Percentiles rank a stretch among this genome's conserved stretches.
Conservation (phyloP, 208 protist species). For the Trichomonas tenax region DNA sequence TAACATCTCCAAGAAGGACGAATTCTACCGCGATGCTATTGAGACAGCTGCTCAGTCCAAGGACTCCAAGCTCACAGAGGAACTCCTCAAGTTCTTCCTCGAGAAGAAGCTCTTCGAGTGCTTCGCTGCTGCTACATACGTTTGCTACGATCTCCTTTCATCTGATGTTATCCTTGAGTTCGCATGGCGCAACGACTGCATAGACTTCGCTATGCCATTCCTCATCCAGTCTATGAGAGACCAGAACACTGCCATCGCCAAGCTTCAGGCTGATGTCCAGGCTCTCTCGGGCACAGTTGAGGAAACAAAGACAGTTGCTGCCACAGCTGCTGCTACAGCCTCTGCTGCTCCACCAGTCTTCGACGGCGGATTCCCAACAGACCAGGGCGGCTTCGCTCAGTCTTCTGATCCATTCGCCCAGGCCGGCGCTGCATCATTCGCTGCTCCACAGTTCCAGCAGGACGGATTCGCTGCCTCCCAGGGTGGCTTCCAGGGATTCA, state of each 20-base stretch:
- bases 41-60: constrained; percentile 79
- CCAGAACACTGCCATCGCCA: constrained; percentile 63
- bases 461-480: background rate
- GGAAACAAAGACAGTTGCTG: background rate
- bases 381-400: background rate
- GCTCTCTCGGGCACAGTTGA: background rate
- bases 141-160: constrained; percentile 82
- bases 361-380: background rate
- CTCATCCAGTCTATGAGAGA: constrained; percentile 85
- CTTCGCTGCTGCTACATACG: constrained; percentile 53
- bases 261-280: constrained; percentile 39
- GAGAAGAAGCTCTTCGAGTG: constrained; percentile 55
- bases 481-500: background rate
- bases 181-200: constrained; percentile 85
- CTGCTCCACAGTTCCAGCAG: background rate
- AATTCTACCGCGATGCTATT: constrained; percentile 91
- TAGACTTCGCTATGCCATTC: constrained; percentile 95
- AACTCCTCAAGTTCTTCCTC: constrained; percentile 89
- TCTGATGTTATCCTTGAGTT: constrained; percentile 81
- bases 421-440: background rate
- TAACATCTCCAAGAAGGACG: constrained; percentile 83
- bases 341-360: background rate
- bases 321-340: background rate
- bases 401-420: background rate
- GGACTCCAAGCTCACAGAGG: constrained; percentile 66